Evolutionary conservation across 495 filamentous ascomycete genomes (phyloP).

Genomic region (Penicillium riverlandense): DNA sequence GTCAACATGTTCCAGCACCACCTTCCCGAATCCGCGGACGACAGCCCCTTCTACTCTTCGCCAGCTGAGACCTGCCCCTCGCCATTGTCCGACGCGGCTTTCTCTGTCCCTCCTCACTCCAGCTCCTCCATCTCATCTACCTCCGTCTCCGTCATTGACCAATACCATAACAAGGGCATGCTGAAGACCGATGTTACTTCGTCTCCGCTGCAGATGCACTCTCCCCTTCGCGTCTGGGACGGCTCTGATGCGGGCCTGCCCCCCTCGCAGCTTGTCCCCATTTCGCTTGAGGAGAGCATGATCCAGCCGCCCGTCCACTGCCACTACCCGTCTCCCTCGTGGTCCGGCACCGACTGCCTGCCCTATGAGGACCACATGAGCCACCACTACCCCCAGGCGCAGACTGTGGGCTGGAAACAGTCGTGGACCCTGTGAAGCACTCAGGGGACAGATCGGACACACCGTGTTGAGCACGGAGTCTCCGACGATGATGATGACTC

Average conservation of each 20-base stretch:
- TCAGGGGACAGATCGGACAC: too few species aligned
- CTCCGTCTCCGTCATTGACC: slow-evolving; percentile 26
- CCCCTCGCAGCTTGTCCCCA: slow-evolving; percentile 24
- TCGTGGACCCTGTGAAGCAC: slow-evolving; percentile 20
- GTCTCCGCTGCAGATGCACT: slow-evolving; percentile 30
- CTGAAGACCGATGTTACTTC: slow-evolving; percentile 28
- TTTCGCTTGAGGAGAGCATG: slow-evolving; percentile 29
- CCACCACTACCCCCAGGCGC: slow-evolving; percentile 20
- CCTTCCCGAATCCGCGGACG: slow-evolving; percentile 31
- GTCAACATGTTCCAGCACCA: slow-evolving; percentile 26
- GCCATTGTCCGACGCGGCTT: slow-evolving; percentile 32
- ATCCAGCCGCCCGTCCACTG: slow-evolving; percentile 25
- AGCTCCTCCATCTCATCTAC: slow-evolving; percentile 32
- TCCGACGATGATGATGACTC: background rate
- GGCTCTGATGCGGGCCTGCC: slow-evolving; percentile 18
- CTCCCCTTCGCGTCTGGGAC: slow-evolving; percentile 28
- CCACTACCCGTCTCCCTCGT: slow-evolving; percentile 35
- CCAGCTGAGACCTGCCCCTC: slow-evolving; percentile 39
- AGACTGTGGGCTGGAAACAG: slow-evolving; percentile 16
- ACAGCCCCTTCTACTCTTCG: slow-evolving; percentile 35
- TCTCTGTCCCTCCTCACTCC: slow-evolving; percentile 29
- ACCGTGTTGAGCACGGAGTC: background rate
- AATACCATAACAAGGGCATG: slow-evolving; percentile 25
- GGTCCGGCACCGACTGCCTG: slow-evolving; percentile 30
- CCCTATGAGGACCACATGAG: slow-evolving; percentile 31